Conservation (phyloP, 2,329 filamentous ascomycete species). For the Arthrobotrys pseudoclavata region DNA sequence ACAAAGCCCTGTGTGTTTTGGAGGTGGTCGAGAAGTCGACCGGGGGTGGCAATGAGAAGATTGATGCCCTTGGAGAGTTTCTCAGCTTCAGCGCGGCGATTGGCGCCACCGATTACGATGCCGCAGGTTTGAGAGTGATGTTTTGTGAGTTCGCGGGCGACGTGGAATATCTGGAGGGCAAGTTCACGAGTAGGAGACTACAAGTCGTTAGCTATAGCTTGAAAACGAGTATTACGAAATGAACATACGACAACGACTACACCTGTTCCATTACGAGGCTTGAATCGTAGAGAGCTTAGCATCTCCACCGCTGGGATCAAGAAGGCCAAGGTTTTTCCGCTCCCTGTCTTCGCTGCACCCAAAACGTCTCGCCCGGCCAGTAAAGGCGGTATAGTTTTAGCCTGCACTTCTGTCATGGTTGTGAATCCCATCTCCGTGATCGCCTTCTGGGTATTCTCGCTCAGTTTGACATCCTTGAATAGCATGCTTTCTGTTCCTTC, state of each 20-base stretch:
- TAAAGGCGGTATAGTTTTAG: conserved; percentile 85
- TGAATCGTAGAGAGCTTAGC: conserved; percentile 89
- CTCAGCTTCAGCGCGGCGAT: conserved; percentile 85
- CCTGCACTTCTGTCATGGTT: conserved; percentile 96
- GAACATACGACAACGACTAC: conserved; percentile 75
- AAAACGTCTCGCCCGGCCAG: conserved; percentile 81
- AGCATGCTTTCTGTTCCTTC: conserved; percentile 74
- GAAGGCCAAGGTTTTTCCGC: conserved; percentile 95
- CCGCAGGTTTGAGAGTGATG: conserved; percentile 95
- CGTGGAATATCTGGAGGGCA: conserved; percentile 94
- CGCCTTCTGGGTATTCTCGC: conserved; percentile 87
- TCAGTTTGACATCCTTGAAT: conserved; percentile 86
- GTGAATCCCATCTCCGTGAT: conserved; percentile 93
- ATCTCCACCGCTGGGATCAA: conserved; percentile 95
- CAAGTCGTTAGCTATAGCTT: not conserved
- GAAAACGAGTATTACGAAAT: not conserved
- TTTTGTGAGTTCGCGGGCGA: conserved; percentile 91
- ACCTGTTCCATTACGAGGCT: conserved; percentile 92
- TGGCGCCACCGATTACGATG: conserved; percentile 95
- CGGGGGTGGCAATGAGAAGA: conserved; percentile 91
- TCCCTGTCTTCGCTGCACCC: conserved; percentile 94
- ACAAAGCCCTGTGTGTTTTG: conserved; percentile 90
- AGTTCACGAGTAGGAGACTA: conserved; percentile 94
- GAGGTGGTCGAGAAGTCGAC: conserved; percentile 90
- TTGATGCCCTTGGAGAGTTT: conserved; percentile 97